Evolutionary conservation across 2,329 filamentous ascomycete species (phyloP).

Genomic region (Trichoderma polysporum): DNA sequence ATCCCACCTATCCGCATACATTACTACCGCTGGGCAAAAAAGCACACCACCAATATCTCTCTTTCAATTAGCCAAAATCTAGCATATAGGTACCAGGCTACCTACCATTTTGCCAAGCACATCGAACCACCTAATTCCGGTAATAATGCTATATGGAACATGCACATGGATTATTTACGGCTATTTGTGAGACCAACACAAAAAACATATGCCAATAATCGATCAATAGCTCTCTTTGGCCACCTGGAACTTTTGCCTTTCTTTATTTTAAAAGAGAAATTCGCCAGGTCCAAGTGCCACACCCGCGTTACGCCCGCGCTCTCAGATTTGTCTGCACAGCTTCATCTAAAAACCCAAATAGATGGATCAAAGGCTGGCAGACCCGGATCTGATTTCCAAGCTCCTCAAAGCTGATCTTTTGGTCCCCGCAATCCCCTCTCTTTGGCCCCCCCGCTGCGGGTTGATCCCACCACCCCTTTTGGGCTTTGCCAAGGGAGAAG

Average conservation of each 20-base stretch:
- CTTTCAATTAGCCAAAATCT: not conserved
- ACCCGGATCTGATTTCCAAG: not conserved
- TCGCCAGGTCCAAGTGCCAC: too few species aligned
- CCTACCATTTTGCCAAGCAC: not conserved
- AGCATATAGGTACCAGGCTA: not conserved
- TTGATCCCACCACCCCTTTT: slow-evolving; percentile 5
- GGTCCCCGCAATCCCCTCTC: not conserved
- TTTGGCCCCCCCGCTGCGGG: not conserved
- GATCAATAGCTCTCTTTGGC: not conserved
- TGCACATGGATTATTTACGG: not conserved
- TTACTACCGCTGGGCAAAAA: not conserved
- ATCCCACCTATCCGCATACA: not conserved
- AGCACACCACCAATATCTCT: not conserved
- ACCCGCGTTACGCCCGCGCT: too few species aligned
- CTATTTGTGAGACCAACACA: not conserved
- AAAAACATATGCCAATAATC: not conserved
- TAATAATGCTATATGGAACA: too few species aligned
- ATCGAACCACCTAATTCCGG: not conserved
- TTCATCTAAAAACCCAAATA: not conserved
- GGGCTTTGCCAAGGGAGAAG: not conserved
- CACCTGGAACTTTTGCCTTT: not conserved
- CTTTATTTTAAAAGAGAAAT: not conserved
- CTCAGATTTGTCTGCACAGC: not conserved
- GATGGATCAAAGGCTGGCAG: not conserved
- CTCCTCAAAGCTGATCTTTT: not conserved